Evolutionary conservation across 371 early-diverging fungal species (phyloP), one percentile per base, ranked within the genome.

Genomic region (Syncephalastrum racemosum): DNA sequence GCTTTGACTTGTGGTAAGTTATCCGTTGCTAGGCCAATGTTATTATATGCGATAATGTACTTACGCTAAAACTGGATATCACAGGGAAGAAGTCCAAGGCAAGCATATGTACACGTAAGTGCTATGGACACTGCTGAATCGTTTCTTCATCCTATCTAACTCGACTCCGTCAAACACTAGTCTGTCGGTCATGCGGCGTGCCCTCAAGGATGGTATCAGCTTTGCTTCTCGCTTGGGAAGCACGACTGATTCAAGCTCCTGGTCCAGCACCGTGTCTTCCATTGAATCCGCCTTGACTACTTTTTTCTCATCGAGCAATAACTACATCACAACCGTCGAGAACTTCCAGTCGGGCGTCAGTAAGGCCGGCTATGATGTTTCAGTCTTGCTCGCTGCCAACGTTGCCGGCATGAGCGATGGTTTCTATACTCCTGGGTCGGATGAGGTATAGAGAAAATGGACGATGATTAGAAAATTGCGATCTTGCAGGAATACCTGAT

Each of bases 341-440:
- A 59, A 77, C 22, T 54, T 55, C 12, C 47, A 53, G 4, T 68
- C 64, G 2, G 82, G 80, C 4, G 64, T 75, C 39, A 57, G 58
- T 14, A 27, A 39, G 3, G 31, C 59, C 43, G 73, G 79, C 4
- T 64, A 90, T 47, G 92, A 92, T 61, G 51, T 75, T 0, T 83
- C 89, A n/a, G 77, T 78, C 2, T 46, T 90, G 19, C 59, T 92
- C 18, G 90, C 86, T 10, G 78, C 77, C 0, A 71, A 90, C 45
- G 80, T 86, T 49, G 67, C 70, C 23, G 58, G 59, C 27, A 41
- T 59, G 53, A 48, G 53, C 25, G 59, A 59, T 53, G 59, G 70
- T 0, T 71, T 79, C 56, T 82, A 70, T 44, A 70, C 78, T 8
- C 70, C 75, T n/a, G 72, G 66, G 12, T 77, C 79, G 0, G 77